Base-by-base conservation (phyloP, 176 grass and related monocot species). In the Thalia dealbata region DNA sequence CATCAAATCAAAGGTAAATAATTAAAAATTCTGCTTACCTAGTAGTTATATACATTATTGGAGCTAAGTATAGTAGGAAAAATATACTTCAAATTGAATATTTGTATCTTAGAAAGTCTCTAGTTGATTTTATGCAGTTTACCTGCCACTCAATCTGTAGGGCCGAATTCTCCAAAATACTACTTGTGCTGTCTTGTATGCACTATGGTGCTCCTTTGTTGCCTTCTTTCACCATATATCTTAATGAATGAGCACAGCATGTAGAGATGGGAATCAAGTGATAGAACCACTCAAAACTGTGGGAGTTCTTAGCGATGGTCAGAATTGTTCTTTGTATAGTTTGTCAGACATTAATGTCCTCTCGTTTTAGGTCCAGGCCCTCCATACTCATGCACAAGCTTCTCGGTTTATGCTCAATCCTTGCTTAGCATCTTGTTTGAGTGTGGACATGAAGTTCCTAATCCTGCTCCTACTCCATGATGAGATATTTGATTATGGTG, bases 1-100 rank as follows among this genome's bases (percentile, higher is more conserved):
- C 73, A 50, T 71, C 83, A 67, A 88, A 87, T 82, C 79, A 83
- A 65, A 99, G 95, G 95, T 93, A 88, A 76, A 38, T 22, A 3
- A 45, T 24, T 38, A n/a, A 38, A 38, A 38, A 38, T 2, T 38
- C 32, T 38, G 32, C 32, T 38, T 38, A 38, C 32, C 4, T 38
- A 38, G 4, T 38, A 38, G 32, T 38, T 38, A 60, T 30, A 55
- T 60, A 42, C 44, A 42, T 22, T 76, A 42, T 22, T 76, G 30
- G 18, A 38, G 16, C 18, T 75, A 63, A 28, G 42, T 56, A 19
- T 24, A 23, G 50, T 58, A 71, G 61, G 67, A 56, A 75, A 60
- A 75, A 50, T 67, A 50, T 67, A 52, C 48, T 65, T n/a, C 52
- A 72, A 62, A 59, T 50, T 71, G 2, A 16, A 55, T 52, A 71